Percentiles rank a stretch among this genome's conserved stretches.
These are phyloP conservation scores for Daldinia concentrica DNA, from an alignment of 495 filamentous ascomycete genomes.

Conservation along the genomic window DNA sequence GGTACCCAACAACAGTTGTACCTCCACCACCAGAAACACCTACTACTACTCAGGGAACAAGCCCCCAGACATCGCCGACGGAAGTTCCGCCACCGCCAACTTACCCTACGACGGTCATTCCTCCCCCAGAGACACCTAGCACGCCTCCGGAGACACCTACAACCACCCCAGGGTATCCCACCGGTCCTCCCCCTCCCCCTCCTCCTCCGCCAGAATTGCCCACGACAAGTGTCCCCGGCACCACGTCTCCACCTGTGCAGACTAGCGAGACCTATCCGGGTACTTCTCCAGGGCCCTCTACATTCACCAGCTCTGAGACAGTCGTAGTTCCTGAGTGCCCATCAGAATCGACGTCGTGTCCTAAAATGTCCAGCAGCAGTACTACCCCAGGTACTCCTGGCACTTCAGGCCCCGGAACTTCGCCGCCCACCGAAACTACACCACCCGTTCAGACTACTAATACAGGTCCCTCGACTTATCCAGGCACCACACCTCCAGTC, in stretches of 20 bases:
- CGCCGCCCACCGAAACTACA: not conserved
- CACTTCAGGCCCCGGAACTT: not conserved
- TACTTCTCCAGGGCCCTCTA: constrained; percentile 2
- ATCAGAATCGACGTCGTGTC: not conserved
- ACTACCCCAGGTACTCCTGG: not conserved
- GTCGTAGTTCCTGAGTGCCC: not conserved
- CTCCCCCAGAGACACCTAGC: constrained; percentile 3
- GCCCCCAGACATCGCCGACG: not conserved
- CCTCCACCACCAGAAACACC: constrained; percentile 11
- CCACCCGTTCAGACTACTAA: not conserved
- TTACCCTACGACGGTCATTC: constrained; percentile 7
- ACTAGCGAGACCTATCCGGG: constrained; percentile 21
- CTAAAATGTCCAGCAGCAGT: not conserved
- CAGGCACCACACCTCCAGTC: constrained; percentile 9
- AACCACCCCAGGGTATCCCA: not conserved
- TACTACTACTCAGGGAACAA: not conserved
- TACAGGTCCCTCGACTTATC: not conserved
- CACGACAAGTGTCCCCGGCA: constrained; percentile 13
- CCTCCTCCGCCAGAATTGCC: not conserved
- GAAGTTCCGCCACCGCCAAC: constrained; percentile 1
- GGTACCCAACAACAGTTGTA: not conserved
- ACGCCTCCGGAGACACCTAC: constrained; percentile 6
- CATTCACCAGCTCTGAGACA: constrained; percentile 7
- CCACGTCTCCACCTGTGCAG: not conserved
- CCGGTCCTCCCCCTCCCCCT: not conserved